These are phyloP conservation scores for Phytophthora citrophthora DNA, from an alignment of 352 stramenopile genomes.

Conservation along the genomic window DNA sequence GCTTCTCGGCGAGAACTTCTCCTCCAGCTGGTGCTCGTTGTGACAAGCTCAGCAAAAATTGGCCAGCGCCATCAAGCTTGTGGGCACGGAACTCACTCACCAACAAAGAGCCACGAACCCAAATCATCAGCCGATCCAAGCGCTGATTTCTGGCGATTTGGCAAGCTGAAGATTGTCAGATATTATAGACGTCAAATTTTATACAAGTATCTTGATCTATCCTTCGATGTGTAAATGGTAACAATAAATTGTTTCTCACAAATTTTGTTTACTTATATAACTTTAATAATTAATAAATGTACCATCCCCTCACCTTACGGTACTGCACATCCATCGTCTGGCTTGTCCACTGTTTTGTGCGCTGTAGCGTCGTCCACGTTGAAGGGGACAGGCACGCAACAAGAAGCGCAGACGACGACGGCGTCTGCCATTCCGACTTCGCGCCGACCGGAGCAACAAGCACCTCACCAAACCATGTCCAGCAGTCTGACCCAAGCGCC, in stretches of 20 bases:
- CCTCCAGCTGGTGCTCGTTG: slow-evolving; percentile 17
- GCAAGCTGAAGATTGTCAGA: no score
- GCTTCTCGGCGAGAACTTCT: not conserved
- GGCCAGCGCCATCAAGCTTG: slow-evolving; percentile 15
- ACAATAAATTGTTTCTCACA: no score
- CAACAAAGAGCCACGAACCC: not conserved
- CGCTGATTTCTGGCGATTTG: slow-evolving; percentile 6
- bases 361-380: slow-evolving; percentile 5
- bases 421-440: slow-evolving; percentile 19
- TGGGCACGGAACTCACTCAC: slow-evolving; percentile 4
- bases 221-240: no score
- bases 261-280: no score
- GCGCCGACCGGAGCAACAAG: slow-evolving; percentile 3
- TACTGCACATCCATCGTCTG: not conserved
- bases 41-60: slow-evolving; percentile 34
- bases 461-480: slow-evolving; percentile 20
- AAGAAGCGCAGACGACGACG: slow-evolving; percentile 1
- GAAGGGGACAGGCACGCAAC: slow-evolving; percentile 9
- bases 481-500: slow-evolving; percentile 25
- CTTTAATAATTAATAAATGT: no score
- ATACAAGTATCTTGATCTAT: no score
- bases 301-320: not conserved
- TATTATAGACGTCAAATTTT: no score
- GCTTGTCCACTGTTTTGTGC: slow-evolving; percentile 4
- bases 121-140: not conserved